Evolutionary conservation across 2,329 filamentous ascomycete genomes (phyloP).

Genomic region (Fonsecaea nubica): DNA sequence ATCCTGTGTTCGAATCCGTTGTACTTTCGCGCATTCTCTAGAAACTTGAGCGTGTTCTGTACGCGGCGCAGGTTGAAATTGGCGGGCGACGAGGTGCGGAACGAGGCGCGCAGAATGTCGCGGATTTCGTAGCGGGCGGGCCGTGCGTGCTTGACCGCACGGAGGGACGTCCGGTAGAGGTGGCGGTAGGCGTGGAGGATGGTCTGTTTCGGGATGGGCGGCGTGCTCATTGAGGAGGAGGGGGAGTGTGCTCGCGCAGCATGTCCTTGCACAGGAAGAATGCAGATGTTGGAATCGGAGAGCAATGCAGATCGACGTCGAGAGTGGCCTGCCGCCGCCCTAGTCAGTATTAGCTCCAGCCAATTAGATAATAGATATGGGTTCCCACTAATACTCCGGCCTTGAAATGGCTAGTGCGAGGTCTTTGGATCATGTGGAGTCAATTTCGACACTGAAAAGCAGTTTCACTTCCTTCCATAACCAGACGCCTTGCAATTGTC

Average conservation of each 20-base stretch:
- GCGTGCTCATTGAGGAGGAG: slow-evolving; percentile 2
- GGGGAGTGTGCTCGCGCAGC: not conserved
- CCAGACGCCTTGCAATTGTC: no score
- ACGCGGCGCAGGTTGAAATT: slow-evolving; percentile 51
- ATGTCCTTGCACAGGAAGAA: no score
- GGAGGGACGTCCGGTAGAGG: slow-evolving; percentile 61
- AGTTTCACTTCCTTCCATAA: no score
- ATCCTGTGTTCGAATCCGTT: slow-evolving; percentile 56
- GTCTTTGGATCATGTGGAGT: no score
- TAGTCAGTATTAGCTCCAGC: no score
- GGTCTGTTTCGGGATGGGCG: not conserved
- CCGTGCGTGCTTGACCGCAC: slow-evolving; percentile 63
- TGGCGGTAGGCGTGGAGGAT: slow-evolving; percentile 63
- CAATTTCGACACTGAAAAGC: no score
- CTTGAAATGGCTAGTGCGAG: no score
- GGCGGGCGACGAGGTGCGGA: slow-evolving; percentile 46
- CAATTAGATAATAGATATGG: no score
- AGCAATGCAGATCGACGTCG: no score
- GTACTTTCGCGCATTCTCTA: slow-evolving; percentile 49
- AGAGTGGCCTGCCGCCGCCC: no score
- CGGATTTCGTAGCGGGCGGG: slow-evolving; percentile 63
- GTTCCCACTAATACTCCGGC: no score
- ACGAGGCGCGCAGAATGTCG: slow-evolving; percentile 51
- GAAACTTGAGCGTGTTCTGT: slow-evolving; percentile 55
- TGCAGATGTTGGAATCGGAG: no score